Conservation (phyloP, 352 stramenopile genomes). For the Phytophthora litchii region DNA sequence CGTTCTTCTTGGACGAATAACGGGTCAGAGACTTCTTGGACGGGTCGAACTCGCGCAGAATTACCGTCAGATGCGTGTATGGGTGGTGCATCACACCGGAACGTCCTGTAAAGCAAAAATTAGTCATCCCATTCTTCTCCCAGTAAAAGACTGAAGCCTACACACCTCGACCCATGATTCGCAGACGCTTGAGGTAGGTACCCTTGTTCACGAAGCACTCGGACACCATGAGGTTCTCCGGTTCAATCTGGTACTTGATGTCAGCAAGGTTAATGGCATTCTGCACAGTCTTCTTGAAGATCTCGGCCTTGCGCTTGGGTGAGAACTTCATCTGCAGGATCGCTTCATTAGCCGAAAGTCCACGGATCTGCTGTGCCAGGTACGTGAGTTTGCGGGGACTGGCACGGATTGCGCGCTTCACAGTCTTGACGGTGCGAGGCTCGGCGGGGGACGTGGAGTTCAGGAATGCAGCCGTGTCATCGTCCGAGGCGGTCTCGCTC, state of each 20-base stretch:
- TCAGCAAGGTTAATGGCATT: slow-evolving; percentile 89
- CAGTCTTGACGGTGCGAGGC: slow-evolving; percentile 69
- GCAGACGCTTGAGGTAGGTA: slow-evolving; percentile 81
- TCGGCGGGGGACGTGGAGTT: slow-evolving; percentile 61
- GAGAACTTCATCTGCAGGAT: slow-evolving; percentile 90
- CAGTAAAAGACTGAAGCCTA: not conserved
- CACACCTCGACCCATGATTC: slow-evolving; percentile 85
- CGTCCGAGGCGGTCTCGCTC: slow-evolving; percentile 29
- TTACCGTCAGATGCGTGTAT: slow-evolving; percentile 80
- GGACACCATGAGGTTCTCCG: slow-evolving; percentile 79
- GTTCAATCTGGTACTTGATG: slow-evolving; percentile 90
- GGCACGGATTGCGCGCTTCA: slow-evolving; percentile 82
- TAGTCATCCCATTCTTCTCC: slow-evolving; percentile 1
- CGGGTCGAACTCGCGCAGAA: slow-evolving; percentile 81
- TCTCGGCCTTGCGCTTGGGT: slow-evolving; percentile 83
- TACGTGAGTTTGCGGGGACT: slow-evolving; percentile 86
- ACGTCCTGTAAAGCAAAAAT: slow-evolving; percentile 46
- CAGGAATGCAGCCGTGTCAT: slow-evolving; percentile 67
- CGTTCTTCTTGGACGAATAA: slow-evolving; percentile 74
- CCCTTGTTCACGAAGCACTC: slow-evolving; percentile 90
- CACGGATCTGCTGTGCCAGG: slow-evolving; percentile 83
- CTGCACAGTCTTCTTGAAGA: slow-evolving; percentile 86
- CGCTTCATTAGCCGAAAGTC: slow-evolving; percentile 72
- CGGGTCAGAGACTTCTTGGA: slow-evolving; percentile 79
- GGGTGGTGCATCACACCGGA: slow-evolving; percentile 87